Evolutionary conservation across 148 eudicot species (phyloP).

Genomic region (Amaranthus cruentus): DNA sequence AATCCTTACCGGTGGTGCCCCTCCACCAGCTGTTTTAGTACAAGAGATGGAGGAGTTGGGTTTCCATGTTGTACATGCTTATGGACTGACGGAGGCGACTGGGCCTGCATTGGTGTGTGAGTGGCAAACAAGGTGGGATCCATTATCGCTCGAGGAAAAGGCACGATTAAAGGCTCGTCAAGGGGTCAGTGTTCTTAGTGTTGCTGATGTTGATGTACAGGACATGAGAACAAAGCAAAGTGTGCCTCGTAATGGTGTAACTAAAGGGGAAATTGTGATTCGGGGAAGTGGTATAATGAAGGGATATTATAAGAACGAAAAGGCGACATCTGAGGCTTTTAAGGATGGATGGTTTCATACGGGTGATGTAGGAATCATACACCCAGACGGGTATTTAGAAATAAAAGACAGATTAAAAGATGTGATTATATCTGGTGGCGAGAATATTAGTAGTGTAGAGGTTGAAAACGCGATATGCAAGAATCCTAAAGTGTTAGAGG

Average conservation of each 20-base stretch:
- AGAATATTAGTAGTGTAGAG: slow-evolving; percentile 58
- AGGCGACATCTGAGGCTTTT: slow-evolving; percentile 46
- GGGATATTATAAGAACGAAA: slow-evolving; percentile 55
- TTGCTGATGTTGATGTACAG: slow-evolving; percentile 62
- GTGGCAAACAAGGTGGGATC: slow-evolving; percentile 67
- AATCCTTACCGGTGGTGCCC: slow-evolving; percentile 76
- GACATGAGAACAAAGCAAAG: slow-evolving; percentile 40
- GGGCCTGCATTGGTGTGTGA: slow-evolving; percentile 80
- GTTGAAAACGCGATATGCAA: slow-evolving; percentile 44
- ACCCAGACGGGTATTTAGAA: slow-evolving; percentile 67
- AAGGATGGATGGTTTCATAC: slow-evolving; percentile 63
- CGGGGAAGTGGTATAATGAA: slow-evolving; percentile 83
- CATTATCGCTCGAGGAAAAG: slow-evolving; percentile 26
- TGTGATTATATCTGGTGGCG: slow-evolving; percentile 38
- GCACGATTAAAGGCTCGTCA: slow-evolving; percentile 59
- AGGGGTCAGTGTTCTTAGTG: slow-evolving; percentile 51
- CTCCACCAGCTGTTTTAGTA: slow-evolving; percentile 61
- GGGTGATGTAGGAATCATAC: slow-evolving; percentile 71
- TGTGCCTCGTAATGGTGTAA: slow-evolving; percentile 54
- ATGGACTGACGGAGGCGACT: slow-evolving; percentile 80
- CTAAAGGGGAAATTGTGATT: slow-evolving; percentile 62
- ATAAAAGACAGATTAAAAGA: slow-evolving; percentile 74
- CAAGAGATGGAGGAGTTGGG: slow-evolving; percentile 55
- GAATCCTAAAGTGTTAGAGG: slow-evolving; percentile 50
- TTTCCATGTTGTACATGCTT: slow-evolving; percentile 79